Evolutionary conservation across 1,284 basidiomycete species (phyloP).

Genomic region (Ustilago nuda): DNA sequence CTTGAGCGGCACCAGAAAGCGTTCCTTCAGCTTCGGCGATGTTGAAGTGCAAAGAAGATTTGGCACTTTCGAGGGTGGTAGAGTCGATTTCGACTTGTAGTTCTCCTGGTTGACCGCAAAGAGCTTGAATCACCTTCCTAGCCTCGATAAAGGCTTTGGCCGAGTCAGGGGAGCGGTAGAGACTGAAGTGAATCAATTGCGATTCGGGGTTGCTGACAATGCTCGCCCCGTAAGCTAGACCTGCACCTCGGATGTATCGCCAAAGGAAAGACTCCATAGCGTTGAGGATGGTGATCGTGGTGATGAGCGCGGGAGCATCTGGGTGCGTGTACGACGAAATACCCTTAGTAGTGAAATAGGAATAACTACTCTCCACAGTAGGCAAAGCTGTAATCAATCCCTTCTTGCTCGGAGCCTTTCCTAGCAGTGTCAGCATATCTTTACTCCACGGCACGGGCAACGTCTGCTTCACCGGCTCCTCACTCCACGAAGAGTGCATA

Average conservation of each 20-base stretch:
- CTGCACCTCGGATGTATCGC: conserved; percentile 71
- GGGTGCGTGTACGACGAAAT: conserved; percentile 73
- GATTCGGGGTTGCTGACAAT: conserved; percentile 83
- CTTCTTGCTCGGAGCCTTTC: conserved; percentile 77
- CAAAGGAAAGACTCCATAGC: conserved; percentile 95
- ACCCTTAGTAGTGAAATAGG: conserved; percentile 82
- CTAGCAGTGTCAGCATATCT: conserved; percentile 81
- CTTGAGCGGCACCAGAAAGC: conserved; percentile 80
- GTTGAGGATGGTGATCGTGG: conserved; percentile 89
- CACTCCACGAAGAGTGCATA: conserved; percentile 14
- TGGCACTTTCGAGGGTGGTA: conserved; percentile 88
- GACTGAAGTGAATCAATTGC: conserved; percentile 81
- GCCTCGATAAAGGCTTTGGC: conserved; percentile 86
- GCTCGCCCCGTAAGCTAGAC: conserved; percentile 85
- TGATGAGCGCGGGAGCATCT: conserved; percentile 84
- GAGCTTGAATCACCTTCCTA: conserved; percentile 70
- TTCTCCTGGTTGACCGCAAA: conserved; percentile 51
- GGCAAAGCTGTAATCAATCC: conserved; percentile 88
- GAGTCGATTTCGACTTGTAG: conserved; percentile 75
- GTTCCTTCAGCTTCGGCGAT: conserved; percentile 86
- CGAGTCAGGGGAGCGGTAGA: conserved; percentile 84
- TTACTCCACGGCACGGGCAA: conserved; percentile 78
- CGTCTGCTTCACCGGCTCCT: conserved; percentile 68
- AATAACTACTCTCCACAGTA: conserved; percentile 93
- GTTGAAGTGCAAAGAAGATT: conserved; percentile 87